Percentiles rank a stretch among this genome's conserved stretches.
phyloP scores from a whole-genome alignment of 2,329 filamentous ascomycete species.

The Raffaelea arxii region DNA sequence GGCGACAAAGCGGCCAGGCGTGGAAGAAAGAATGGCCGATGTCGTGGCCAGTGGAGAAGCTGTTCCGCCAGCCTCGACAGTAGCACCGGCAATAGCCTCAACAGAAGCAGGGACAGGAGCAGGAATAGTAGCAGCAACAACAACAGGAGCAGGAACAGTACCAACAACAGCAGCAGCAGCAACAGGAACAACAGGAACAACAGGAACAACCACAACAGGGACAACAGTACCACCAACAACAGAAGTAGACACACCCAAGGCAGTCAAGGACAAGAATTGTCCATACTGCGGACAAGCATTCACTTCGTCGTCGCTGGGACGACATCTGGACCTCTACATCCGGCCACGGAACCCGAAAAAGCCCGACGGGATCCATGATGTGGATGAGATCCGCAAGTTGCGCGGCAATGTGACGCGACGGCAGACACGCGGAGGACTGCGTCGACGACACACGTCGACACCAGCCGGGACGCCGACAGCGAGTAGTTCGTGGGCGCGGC shows the following conservation, averaged over 20 bases:
- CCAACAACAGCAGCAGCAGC: background rate
- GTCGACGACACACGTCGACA: constrained; percentile 53
- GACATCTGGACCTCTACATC: constrained; percentile 90
- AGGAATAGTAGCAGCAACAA: background rate
- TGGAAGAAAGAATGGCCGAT: too few relatives aligned
- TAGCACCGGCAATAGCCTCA: too few relatives aligned
- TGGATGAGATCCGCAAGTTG: constrained; percentile 77
- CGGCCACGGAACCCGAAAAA: constrained; percentile 86
- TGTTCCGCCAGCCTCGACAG: too few relatives aligned
- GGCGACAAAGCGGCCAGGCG: background rate
- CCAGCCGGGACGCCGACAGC: constrained; percentile 41
- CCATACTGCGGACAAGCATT: constrained; percentile 84
- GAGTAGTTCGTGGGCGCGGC: constrained; percentile 16
- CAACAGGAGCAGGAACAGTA: constrained; percentile 1
- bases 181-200: background rate
- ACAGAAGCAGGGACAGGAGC: too few relatives aligned
- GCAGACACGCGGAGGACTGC: constrained; percentile 60
- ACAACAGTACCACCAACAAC: constrained; percentile 3
- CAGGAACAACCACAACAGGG: background rate
- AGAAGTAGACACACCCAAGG: constrained; percentile 26
- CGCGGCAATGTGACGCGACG: constrained; percentile 79
- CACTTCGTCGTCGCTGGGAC: constrained; percentile 85
- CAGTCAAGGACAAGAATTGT: constrained; percentile 77
- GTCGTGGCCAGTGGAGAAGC: too few relatives aligned
- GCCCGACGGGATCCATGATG: constrained; percentile 78